phyloP scores from a whole-genome alignment of 1,284 basidiomycete species.

The Microbotryum intermedium region DNA sequence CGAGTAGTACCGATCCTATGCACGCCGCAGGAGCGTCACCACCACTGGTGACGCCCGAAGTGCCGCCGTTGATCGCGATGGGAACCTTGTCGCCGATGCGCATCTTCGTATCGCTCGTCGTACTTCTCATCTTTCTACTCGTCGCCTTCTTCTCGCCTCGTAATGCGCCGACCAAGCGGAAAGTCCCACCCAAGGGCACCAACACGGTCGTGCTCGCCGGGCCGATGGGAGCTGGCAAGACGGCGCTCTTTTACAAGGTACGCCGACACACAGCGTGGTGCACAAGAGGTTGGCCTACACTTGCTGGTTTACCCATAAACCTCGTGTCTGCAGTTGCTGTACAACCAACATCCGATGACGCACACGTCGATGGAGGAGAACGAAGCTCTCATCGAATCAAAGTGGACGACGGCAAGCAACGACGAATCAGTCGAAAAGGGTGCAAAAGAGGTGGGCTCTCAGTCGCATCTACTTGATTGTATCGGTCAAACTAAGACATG shows the following conservation, averaged over 20 bases:
- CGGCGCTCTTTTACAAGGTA: slow-evolving; percentile 30
- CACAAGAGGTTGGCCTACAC: background rate
- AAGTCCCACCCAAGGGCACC: background rate
- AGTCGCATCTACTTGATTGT: background rate
- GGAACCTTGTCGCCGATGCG: background rate
- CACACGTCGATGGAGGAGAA: slow-evolving; percentile 33
- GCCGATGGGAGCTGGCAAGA: slow-evolving; percentile 31
- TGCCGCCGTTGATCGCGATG: background rate
- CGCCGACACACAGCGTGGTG: background rate
- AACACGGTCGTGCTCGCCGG: slow-evolving; percentile 26
- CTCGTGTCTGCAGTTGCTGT: slow-evolving; percentile 20
- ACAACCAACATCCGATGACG: slow-evolving; percentile 21
- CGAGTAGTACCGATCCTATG: too few relatives aligned
- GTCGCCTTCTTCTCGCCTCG: slow-evolving; percentile 1
- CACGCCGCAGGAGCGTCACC: too few relatives aligned
- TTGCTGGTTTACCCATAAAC: too few relatives aligned
- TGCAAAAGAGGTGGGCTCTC: background rate
- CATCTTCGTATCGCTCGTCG: slow-evolving; percentile 12
- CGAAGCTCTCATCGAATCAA: slow-evolving; percentile 20
- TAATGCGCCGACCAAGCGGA: background rate
- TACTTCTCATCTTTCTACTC: slow-evolving; percentile 16
- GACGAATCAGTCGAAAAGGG: background rate
- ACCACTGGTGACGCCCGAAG: too few relatives aligned
- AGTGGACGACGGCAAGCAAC: background rate
- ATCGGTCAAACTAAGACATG: background rate